Conservation (phyloP, 768 basidiomycete genomes). For the Guyanaporus albipodus region DNA sequence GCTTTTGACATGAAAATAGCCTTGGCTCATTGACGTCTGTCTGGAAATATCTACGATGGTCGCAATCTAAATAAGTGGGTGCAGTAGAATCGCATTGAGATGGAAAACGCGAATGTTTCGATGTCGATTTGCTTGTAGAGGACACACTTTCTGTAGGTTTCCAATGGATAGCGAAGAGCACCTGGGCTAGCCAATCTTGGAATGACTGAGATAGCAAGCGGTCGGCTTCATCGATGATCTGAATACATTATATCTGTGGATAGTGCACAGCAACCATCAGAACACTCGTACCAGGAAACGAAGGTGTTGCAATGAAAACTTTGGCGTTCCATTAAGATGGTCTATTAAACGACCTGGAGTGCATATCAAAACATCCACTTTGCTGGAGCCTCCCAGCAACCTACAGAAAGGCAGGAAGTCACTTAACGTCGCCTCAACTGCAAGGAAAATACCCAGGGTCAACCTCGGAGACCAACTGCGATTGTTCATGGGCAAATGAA, state of each 20-base stretch:
- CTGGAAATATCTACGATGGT: slow-evolving; percentile 23
- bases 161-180: slow-evolving; percentile 69
- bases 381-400: slow-evolving; percentile 81
- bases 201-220: slow-evolving; percentile 93
- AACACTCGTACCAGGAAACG: slow-evolving; percentile 77
- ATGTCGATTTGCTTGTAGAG: slow-evolving; percentile 1
- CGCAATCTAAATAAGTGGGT: slow-evolving; percentile 48
- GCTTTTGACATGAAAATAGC: slow-evolving; percentile 79
- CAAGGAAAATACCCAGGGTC: slow-evolving; percentile 39
- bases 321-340: slow-evolving; percentile 81
- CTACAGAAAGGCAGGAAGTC: slow-evolving; percentile 36
- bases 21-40: slow-evolving; percentile 56
- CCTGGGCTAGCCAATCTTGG: slow-evolving; percentile 89
- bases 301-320: slow-evolving; percentile 90
- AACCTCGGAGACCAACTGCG: slow-evolving; percentile 65
- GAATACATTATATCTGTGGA: background rate
- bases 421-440: background rate
- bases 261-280: background rate
- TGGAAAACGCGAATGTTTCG: slow-evolving; percentile 4
- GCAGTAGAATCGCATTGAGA: slow-evolving; percentile 45
- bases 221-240: slow-evolving; percentile 99
- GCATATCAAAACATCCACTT: slow-evolving; percentile 90
- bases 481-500: slow-evolving; percentile 89
- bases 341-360: slow-evolving; percentile 96
- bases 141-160: slow-evolving; percentile 16